Evolutionary conservation across 2,329 filamentous ascomycete species (phyloP).

Genomic region (Exophiala sp.): DNA sequence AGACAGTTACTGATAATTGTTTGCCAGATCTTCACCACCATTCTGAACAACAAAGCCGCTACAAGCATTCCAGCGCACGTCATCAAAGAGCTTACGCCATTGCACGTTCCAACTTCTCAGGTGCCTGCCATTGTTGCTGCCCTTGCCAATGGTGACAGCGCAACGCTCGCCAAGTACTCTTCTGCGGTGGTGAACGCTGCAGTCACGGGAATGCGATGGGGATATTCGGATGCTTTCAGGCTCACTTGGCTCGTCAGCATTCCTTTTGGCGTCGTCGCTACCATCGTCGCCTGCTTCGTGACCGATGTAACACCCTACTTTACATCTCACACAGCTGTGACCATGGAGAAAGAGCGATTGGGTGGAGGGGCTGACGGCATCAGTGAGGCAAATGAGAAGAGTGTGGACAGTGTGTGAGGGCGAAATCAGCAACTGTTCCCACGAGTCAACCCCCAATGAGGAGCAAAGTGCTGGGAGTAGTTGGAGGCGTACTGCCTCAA

Average conservation of each 20-base stretch:
- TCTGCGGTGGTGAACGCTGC: constrained; percentile 35
- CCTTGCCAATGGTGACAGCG: constrained; percentile 33
- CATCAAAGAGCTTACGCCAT: constrained; percentile 32
- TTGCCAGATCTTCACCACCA: constrained; percentile 22
- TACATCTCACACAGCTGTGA: constrained; percentile 2
- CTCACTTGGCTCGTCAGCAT: constrained; percentile 36
- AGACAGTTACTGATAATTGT: too few species aligned
- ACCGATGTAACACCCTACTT: neutral
- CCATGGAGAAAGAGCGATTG: neutral
- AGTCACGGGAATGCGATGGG: constrained; percentile 34
- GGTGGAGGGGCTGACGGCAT: neutral
- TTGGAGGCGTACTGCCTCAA: too few species aligned
- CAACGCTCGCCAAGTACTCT: constrained; percentile 28
- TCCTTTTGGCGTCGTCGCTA: constrained; percentile 17
- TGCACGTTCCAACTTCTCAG: constrained; percentile 37
- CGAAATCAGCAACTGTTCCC: too few species aligned
- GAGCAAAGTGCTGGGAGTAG: too few species aligned
- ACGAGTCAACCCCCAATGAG: too few species aligned
- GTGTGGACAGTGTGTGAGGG: too few species aligned
- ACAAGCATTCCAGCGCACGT: neutral
- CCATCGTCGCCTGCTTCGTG: neutral
- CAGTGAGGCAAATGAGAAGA: too few species aligned
- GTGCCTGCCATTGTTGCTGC: constrained; percentile 34
- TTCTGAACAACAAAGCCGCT: constrained; percentile 13
- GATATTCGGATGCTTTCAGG: constrained; percentile 44